Percentiles rank a stretch among this genome's conserved stretches.
phyloP scores from a whole-genome alignment of 805 yeast genomes.

The Ogataea nonfermentans region DNA sequence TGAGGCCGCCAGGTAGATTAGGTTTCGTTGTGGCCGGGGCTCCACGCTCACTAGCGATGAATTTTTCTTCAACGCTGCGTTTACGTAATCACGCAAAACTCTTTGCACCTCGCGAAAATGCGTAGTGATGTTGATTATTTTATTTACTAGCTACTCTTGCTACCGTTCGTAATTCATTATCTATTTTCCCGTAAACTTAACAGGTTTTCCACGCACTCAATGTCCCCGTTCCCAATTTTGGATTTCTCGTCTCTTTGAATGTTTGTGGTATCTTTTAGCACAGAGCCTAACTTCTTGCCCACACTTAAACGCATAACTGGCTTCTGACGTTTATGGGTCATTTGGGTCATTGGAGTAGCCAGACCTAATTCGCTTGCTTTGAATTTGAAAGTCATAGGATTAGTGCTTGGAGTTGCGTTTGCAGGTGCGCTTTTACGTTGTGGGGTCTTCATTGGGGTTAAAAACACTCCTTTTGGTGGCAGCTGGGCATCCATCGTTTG shows the following conservation, averaged over 20 bases:
- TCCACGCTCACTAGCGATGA: too few relatives aligned
- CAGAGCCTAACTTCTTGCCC: conserved; percentile 17
- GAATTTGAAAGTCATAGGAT: conserved; percentile 38
- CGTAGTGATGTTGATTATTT: too few relatives aligned
- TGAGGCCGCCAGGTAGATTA: too few relatives aligned
- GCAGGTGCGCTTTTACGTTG: conserved; percentile 6
- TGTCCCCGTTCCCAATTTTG: conserved; percentile 16
- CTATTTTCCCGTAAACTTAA: conserved; percentile 34
- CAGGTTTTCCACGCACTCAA: conserved; percentile 41
- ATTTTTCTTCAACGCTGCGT: too few relatives aligned
- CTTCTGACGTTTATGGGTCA: conserved; percentile 29
- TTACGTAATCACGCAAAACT: too few relatives aligned
- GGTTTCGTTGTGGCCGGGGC: too few relatives aligned
- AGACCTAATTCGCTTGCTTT: conserved; percentile 34
- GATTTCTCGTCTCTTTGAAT: conserved; percentile 7
- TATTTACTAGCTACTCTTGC: not conserved
- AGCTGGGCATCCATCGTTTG: conserved; percentile 5
- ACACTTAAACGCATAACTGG: conserved; percentile 30
- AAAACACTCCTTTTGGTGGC: conserved; percentile 29
- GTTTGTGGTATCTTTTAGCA: conserved; percentile 27
- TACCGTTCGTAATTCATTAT: not conserved
- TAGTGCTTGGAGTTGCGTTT: conserved; percentile 11
- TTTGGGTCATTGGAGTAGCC: conserved; percentile 27
- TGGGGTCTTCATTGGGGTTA: conserved; percentile 25
- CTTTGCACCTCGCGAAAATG: too few relatives aligned